Conservation (phyloP, 148 eudicot species). For the Suaeda aralocaspica region DNA sequence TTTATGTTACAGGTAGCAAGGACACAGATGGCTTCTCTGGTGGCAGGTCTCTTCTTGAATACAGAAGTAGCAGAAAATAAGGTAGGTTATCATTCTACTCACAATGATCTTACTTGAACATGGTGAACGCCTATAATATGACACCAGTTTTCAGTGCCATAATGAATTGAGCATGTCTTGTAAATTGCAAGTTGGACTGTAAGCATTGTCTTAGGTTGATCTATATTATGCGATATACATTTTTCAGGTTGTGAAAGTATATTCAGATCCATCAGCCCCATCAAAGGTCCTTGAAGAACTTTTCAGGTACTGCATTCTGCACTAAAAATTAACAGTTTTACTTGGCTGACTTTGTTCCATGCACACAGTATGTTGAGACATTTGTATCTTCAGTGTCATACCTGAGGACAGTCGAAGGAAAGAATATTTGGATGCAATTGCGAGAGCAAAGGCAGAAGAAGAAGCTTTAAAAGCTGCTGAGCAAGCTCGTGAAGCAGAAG, state of each 20-base stretch:
- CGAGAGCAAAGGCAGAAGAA: slow-evolving; percentile 77
- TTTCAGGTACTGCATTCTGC: slow-evolving; percentile 55
- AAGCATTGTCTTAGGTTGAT: background rate
- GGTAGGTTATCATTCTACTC: slow-evolving; percentile 30
- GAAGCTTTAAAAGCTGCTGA: slow-evolving; percentile 59
- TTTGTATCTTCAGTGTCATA: slow-evolving; percentile 43
- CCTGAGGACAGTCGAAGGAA: slow-evolving; percentile 95
- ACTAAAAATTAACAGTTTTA: background rate
- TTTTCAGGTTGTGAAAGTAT: slow-evolving; percentile 72
- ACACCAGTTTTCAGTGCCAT: background rate
- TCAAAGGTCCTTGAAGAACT: slow-evolving; percentile 54
- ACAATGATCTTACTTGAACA: background rate
- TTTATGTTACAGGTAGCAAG: slow-evolving; percentile 51
- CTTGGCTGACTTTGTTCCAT: background rate
- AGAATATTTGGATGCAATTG: slow-evolving; percentile 66
- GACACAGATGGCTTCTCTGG: slow-evolving; percentile 74
- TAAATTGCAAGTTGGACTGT: background rate
- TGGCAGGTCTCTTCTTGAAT: slow-evolving; percentile 77
- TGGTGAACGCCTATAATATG: background rate
- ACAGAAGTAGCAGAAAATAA: slow-evolving; percentile 84
- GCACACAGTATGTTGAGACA: background rate
- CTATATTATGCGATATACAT: background rate
- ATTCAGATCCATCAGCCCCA: slow-evolving; percentile 67
- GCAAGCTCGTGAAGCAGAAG: slow-evolving; percentile 61
- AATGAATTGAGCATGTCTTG: background rate